Percentiles rank a stretch among this genome's conserved stretches.
phyloP scores from a whole-genome alignment of 2,329 filamentous ascomycete species.

The Pseudogymnoascus sp. region DNA sequence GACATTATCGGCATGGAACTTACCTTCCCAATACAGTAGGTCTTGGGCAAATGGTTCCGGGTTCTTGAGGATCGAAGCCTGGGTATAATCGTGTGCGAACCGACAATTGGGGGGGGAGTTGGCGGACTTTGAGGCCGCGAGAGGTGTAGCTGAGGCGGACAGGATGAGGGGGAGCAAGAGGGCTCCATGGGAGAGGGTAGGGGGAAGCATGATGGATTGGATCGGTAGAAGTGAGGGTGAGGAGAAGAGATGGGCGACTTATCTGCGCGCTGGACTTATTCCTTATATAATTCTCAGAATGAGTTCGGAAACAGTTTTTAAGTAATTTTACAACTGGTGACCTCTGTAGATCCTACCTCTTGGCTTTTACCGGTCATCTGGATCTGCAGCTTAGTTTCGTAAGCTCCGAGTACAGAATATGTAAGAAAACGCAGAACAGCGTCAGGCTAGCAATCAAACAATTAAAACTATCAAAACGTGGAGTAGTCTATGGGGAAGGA shows the following conservation, averaged over 20 bases:
- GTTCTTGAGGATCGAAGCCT: constrained; percentile 24
- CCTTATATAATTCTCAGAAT: neutral
- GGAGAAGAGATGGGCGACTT: neutral
- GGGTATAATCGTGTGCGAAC: constrained; percentile 20
- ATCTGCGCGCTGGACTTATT: neutral
- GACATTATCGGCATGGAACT: constrained; percentile 35
- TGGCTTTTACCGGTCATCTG: neutral
- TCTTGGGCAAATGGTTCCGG: constrained; percentile 30
- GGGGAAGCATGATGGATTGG: neutral
- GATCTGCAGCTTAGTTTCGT: neutral
- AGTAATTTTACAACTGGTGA: neutral
- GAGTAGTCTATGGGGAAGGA: neutral
- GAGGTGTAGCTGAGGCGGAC: constrained; percentile 1
- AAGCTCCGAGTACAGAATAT: neutral
- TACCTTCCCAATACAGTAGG: constrained; percentile 36
- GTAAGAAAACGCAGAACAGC: neutral
- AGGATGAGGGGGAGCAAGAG: neutral
- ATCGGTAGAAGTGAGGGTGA: neutral
- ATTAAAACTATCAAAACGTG: neutral
- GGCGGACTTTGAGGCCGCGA: neutral
- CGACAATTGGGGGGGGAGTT: constrained; percentile 18
- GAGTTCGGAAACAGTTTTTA: neutral
- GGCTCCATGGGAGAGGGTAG: neutral
- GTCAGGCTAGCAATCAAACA: neutral
- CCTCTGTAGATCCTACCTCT: neutral